A percentile compares a stretch with the other conserved stretches of the same genome.
Conservation (phyloP, 768 basidiomycete species). For the Agrocybe pediades region DNA sequence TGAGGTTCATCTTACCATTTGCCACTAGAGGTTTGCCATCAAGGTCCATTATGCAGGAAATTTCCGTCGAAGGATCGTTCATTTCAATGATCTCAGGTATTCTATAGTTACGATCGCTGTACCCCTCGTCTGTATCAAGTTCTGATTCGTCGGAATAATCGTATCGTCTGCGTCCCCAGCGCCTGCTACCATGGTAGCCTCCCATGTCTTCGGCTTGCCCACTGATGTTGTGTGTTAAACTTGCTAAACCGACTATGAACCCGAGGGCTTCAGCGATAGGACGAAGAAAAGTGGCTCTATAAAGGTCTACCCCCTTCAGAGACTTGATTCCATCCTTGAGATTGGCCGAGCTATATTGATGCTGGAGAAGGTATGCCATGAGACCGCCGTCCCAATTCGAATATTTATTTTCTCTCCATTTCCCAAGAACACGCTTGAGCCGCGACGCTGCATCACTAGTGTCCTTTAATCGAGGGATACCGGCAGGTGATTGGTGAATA, state of each 20-base stretch:
- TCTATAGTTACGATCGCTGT: conserved; percentile 19
- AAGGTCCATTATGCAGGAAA: conserved; percentile 33
- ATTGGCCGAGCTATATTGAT: conserved; percentile 27
- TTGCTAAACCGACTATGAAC: conserved; percentile 37
- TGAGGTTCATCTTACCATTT: conserved; percentile 17
- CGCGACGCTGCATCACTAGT: conserved; percentile 15
- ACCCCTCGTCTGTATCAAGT: conserved; percentile 8
- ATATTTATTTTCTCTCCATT: conserved; percentile 34
- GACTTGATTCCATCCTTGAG: conserved; percentile 22
- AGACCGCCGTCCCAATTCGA: conserved; percentile 18
- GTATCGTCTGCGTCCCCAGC: conserved; percentile 15
- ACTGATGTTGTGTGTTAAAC: conserved; percentile 27
- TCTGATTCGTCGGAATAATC: background rate
- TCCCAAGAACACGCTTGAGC: conserved; percentile 33
- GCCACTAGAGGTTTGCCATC: conserved; percentile 24
- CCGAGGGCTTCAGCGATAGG: conserved; percentile 32
- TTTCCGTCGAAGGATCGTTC: conserved; percentile 11
- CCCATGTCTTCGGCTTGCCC: conserved; percentile 20
- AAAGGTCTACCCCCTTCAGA: conserved; percentile 41
- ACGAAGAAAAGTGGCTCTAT: conserved; percentile 30
- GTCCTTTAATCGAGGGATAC: conserved; percentile 24
- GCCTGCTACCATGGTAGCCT: conserved; percentile 14
- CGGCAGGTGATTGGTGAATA: conserved; percentile 36
- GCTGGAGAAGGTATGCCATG: conserved; percentile 27
- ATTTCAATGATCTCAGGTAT: conserved; percentile 26